These are phyloP conservation scores for Hemileia vastatrix DNA, from an alignment of 1,284 basidiomycete species.

Conservation along the genomic window DNA sequence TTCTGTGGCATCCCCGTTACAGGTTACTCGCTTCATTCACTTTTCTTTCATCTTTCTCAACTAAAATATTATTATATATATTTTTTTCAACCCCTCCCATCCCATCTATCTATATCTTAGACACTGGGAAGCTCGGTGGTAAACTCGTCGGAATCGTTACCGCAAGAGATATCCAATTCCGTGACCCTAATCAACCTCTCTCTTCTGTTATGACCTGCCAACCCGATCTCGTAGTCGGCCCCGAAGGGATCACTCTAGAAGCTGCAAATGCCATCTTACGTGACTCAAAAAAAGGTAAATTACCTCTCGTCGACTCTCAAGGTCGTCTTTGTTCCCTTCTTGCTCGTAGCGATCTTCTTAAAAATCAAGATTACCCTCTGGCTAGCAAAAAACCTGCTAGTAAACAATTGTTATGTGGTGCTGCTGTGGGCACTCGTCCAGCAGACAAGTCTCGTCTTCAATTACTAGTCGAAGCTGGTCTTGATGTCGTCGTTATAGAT, in stretches of 20 bases:
- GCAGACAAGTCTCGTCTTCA: slow-evolving; percentile 75
- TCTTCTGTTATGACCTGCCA: slow-evolving; percentile 79
- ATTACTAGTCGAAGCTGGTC: slow-evolving; percentile 81
- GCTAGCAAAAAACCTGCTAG: slow-evolving; percentile 82
- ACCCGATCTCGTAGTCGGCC: slow-evolving; percentile 62
- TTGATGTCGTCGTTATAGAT: slow-evolving; percentile 91
- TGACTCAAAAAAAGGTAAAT: slow-evolving; percentile 94
- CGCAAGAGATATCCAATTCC: slow-evolving; percentile 92
- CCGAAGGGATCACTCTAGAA: slow-evolving; percentile 72
- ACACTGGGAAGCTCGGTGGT: slow-evolving; percentile 73
- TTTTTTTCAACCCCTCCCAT: background rate
- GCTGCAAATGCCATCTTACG: slow-evolving; percentile 93
- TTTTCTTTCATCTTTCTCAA: slow-evolving; percentile 8
- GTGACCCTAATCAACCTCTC: slow-evolving; percentile 58
- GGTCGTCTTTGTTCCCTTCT: slow-evolving; percentile 76
- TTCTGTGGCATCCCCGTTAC: slow-evolving; percentile 98
- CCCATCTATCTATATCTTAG: slow-evolving; percentile 48
- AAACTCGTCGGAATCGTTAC: slow-evolving; percentile 96
- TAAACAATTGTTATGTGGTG: slow-evolving; percentile 95
- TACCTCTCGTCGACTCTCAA: slow-evolving; percentile 70
- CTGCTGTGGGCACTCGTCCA: slow-evolving; percentile 89
- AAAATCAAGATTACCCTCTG: slow-evolving; percentile 94
- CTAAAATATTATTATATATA: slow-evolving; percentile 26
- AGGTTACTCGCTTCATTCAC: slow-evolving; percentile 51
- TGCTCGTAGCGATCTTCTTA: slow-evolving; percentile 90